Base-by-base conservation (phyloP, 1,139 yeast species). In the Scheffersomyces quercinus region DNA sequence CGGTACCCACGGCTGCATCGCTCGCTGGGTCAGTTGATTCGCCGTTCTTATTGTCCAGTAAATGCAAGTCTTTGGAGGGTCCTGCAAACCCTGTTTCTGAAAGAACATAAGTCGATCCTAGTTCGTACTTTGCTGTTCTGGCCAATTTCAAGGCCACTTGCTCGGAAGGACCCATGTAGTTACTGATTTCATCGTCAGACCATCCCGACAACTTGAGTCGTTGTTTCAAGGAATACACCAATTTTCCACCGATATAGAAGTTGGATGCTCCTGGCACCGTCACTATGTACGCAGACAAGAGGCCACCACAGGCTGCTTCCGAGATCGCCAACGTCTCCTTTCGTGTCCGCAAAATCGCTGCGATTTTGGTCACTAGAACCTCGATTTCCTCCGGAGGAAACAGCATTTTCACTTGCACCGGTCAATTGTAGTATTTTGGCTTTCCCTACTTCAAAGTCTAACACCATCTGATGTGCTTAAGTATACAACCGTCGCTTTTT, bases 81-180 rank as follows among this genome's bases (percentile, higher is more conserved):
- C 95, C 95, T 0, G 96, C 95, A 71, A 86, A 85, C 2, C 96
- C 96, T 0, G 95, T 85, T 59, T 88, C 96, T 0, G 91, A 83
- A 30, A 88, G 71, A 5, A 88, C 89, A 64, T 82, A 88, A 0
- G 91, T 85, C 6, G 90, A 82, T 0, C 96, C 96, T 50, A 88
- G 74, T 60, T 88, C 96, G 51, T 88, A 79, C 57, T 85, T 76
- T 43, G 90, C 73, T 47, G 88, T 88, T 44, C 96, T 70, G 2
- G 96, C 96, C 54, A 88, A 70, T 54, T 87, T 77, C 45, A 82
- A 62, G 1, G 88, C 95, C 24, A 88, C 96, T 41, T 75, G 79
- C 57, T 85, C 89, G 38, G 86, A 78, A 2, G 96, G 96, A 0
- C 96, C 96, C 48, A 90, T 85, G 56, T 86, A 88, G 45, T 74